A percentile compares a stretch with the other conserved stretches of the same genome.
Evolutionary conservation across 805 yeast species (phyloP).

Genomic region (Saccharomycopsis fibuligera): DNA sequence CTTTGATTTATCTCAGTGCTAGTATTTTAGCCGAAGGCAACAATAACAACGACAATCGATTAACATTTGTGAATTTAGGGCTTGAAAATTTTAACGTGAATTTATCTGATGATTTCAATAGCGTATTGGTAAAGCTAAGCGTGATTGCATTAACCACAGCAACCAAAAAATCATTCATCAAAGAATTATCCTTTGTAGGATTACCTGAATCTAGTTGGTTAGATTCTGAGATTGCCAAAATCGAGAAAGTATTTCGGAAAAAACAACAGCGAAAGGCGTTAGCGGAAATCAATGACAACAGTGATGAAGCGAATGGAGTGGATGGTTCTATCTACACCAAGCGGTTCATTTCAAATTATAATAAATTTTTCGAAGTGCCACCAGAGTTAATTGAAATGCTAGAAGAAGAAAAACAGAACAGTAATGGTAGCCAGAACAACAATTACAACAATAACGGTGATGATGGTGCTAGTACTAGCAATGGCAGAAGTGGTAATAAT

Average conservation of each 20-base stretch:
- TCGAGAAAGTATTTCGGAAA: slow-evolving; percentile 24
- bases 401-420: slow-evolving; percentile 1
- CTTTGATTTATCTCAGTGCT: slow-evolving; percentile 50
- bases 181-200: slow-evolving; percentile 45
- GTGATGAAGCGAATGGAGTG: background rate
- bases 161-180: slow-evolving; percentile 57
- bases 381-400: slow-evolving; percentile 26
- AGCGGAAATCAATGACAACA: slow-evolving; percentile 13
- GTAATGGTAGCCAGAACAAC: no score
- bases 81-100: slow-evolving; percentile 33
- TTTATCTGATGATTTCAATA: slow-evolving; percentile 58
- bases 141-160: slow-evolving; percentile 61
- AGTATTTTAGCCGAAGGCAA: slow-evolving; percentile 45
- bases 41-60: slow-evolving; percentile 23
- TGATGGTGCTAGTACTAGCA: no score
- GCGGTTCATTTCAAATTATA: slow-evolving; percentile 22
- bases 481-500: background rate
- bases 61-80: slow-evolving; percentile 20
- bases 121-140: slow-evolving; percentile 54
- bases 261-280: slow-evolving; percentile 22
- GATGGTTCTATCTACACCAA: slow-evolving; percentile 19
- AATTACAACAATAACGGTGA: no score
- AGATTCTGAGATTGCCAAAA: slow-evolving; percentile 23
- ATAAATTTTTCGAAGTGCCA: slow-evolving; percentile 24
- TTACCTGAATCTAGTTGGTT: slow-evolving; percentile 40